phyloP scores from a whole-genome alignment of 306 rosid genomes.

The Trifolium subterraneum region DNA sequence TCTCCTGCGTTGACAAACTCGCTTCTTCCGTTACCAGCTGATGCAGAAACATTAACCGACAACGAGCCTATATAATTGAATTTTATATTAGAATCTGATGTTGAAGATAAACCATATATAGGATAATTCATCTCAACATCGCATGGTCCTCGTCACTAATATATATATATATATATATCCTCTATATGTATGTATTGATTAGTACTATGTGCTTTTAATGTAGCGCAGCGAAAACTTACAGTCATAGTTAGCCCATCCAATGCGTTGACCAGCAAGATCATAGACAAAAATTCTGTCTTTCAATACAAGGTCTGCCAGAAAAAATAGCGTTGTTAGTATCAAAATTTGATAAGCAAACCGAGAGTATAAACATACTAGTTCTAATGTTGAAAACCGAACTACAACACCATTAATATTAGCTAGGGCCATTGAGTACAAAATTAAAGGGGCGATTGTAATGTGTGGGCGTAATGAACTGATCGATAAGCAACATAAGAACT shows the following conservation, averaged over 20 bases:
- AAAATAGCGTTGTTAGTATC: constrained; percentile 21
- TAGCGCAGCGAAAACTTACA: constrained; percentile 65
- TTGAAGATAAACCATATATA: constrained; percentile 13
- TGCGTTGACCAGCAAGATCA: constrained; percentile 76
- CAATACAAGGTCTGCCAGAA: constrained; percentile 78
- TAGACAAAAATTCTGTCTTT: constrained; percentile 88
- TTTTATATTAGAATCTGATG: constrained; percentile 18
- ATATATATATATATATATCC: neutral
- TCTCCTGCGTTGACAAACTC: constrained; percentile 69
- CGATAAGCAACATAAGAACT: neutral
- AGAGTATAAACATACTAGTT: neutral
- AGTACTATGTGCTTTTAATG: neutral
- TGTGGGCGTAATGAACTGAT: neutral
- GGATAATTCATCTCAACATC: neutral
- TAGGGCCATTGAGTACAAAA: neutral
- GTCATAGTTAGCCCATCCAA: constrained; percentile 92
- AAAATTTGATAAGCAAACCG: constrained; percentile 4
- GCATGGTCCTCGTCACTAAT: neutral
- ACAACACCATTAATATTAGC: neutral
- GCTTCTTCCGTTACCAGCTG: constrained; percentile 67
- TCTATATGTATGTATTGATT: neutral
- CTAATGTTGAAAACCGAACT: neutral
- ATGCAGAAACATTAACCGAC: constrained; percentile 78
- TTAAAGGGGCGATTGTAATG: neutral
- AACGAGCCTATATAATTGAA: constrained; percentile 59